Conservation (phyloP, 164 flowering plant species). For the Macadamia tetraphylla region DNA sequence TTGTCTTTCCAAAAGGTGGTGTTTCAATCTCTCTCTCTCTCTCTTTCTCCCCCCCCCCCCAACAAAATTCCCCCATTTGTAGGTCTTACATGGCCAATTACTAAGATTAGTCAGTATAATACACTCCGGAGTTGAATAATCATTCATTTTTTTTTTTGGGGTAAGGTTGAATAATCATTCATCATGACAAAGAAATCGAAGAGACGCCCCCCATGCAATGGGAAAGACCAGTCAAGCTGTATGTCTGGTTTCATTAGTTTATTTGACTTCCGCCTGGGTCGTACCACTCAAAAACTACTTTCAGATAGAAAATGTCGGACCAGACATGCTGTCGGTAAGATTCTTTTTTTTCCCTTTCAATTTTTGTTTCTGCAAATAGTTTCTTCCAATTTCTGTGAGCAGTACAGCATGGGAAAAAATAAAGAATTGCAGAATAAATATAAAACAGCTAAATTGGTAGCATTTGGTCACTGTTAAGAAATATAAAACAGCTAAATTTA, state of each 20-base stretch:
- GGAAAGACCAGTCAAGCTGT: constrained; percentile 61
- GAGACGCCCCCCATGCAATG: constrained; percentile 31
- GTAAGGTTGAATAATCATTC: constrained; percentile 6
- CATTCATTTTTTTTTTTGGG: not conserved
- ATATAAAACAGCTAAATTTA: not conserved
- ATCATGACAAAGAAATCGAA: constrained; percentile 59
- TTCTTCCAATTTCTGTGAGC: too few relatives aligned
- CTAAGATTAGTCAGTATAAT: not conserved
- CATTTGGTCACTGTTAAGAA: not conserved
- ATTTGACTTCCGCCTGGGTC: constrained; percentile 69
- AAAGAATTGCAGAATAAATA: not conserved
- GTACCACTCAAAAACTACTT: constrained; percentile 47
- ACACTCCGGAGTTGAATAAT: constrained; percentile 4
- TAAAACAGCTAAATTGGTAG: not conserved
- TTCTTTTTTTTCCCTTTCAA: not conserved
- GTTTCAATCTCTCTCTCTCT: not conserved
- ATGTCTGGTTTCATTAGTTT: constrained; percentile 69
- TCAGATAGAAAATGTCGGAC: constrained; percentile 41
- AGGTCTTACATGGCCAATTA: constrained; percentile 11
- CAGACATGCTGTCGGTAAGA: constrained; percentile 43
- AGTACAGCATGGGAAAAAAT: too few relatives aligned
- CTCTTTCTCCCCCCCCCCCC: not conserved
- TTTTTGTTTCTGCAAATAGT: too few relatives aligned
- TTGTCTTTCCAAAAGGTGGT: constrained; percentile 3
- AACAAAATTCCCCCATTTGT: too few relatives aligned